Base-by-base conservation (phyloP, 495 filamentous ascomycete genomes). In the Penicillium tannophilum region DNA sequence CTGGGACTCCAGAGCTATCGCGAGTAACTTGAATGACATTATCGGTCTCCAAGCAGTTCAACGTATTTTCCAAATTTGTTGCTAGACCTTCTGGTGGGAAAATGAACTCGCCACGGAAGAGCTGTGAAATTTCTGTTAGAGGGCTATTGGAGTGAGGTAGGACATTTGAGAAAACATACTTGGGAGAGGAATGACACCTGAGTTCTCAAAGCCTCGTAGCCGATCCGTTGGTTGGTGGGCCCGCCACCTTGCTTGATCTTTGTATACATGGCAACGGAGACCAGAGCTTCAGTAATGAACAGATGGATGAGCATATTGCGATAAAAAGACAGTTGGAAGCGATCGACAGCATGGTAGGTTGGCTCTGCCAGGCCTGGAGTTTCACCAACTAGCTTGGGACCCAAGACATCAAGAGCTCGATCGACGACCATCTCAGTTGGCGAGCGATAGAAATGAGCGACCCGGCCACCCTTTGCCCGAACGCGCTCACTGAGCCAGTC, bases 251-350 rank as follows among this genome's bases (percentile, higher is more conserved):
- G 84, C 72, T 98, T 98, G 36, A 97, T 87, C 36, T 85, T 81
- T 0, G 88, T 92, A 71, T 98, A 97, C 79, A 98, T 88, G 28
- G 88, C 89, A 16, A 88, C 90, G 17, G 89, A 92, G 3, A 98
- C 89, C 2, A 98, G 79, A 0, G 93, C 89, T 61, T 97, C 91
- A 1, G 89, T 88, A 53, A 98, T 93, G 70, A 98, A 98, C 2
- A 98, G 84, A 67, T 98, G 94, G 52, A 98, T 98, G 1, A 92
- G 95, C 93, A 97, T 97, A 71, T 98, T 98, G 43, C 94, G 87
- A 72, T 98, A 98, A 74, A 98, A 98, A 1, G 90, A 94, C 9
- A 98, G 83, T 65, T 98, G 93, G 76, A 98, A 98, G 51, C 93
- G 84, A 71, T 98, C 94, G 28, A 97, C 91, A 3, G 94, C 93